A percentile compares a stretch with the other conserved stretches of the same genome.
Evolutionary conservation across 768 basidiomycete genomes (phyloP).

Genomic region (Russula sp.): DNA sequence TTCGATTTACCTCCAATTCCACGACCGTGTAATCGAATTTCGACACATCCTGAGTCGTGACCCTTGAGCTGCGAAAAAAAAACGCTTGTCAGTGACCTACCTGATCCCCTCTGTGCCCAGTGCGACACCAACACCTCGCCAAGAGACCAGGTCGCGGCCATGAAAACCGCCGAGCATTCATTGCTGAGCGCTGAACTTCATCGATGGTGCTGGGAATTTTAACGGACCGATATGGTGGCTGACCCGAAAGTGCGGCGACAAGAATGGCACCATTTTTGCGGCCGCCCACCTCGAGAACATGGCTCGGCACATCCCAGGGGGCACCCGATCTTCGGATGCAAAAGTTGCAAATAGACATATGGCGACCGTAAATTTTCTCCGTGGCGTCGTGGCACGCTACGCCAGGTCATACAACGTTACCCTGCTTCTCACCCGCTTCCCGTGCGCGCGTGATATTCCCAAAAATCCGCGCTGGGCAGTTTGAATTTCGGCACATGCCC

Average conservation of each 20-base stretch:
- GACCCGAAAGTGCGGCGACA: background rate
- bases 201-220: background rate
- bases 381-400: background rate
- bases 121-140: background rate
- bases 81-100: too few species aligned
- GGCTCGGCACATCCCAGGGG: too few species aligned
- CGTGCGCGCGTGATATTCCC: background rate
- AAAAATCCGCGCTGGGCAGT: background rate
- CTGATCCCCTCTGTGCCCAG: background rate
- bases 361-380: background rate
- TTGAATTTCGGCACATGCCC: background rate
- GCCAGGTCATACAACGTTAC: background rate
- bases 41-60: background rate
- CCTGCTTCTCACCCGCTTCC: background rate
- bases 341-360: background rate
- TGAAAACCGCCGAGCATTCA: background rate
- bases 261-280: too few species aligned
- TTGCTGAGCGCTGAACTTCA: background rate
- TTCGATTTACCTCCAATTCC: too few species aligned
- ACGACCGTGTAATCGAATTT: background rate
- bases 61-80: too few species aligned
- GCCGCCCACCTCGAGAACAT: too few species aligned
- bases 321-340: background rate
- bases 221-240: background rate
- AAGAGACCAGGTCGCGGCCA: background rate